These are phyloP conservation scores for Lithocarpus polystachyus DNA, from an alignment of 306 rosid genomes.

Conservation along the genomic window DNA sequence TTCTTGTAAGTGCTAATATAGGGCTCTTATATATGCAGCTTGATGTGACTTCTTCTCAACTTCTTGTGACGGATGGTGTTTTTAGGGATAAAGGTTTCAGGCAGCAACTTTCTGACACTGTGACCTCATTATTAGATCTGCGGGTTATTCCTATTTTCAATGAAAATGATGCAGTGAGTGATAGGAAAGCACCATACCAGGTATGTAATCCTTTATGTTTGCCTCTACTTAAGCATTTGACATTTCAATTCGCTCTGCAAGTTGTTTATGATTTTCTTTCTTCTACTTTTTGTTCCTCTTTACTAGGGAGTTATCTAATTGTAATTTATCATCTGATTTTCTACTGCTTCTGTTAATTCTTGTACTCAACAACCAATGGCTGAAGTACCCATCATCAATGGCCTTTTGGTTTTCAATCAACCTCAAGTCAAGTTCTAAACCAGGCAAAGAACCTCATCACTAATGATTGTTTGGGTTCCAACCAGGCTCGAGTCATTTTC, in stretches of 20 bases:
- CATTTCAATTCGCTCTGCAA: neutral
- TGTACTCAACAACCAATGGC: neutral
- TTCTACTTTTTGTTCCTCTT: neutral
- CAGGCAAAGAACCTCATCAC: neutral
- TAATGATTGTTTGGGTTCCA: neutral
- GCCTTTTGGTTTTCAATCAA: neutral
- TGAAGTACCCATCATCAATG: neutral
- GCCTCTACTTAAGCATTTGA: neutral
- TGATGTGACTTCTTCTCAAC: slow-evolving; percentile 90
- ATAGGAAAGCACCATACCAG: slow-evolving; percentile 80
- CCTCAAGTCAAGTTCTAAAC: neutral
- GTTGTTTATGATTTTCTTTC: neutral
- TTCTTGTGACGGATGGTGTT: slow-evolving; percentile 80
- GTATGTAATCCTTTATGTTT: slow-evolving; percentile 32
- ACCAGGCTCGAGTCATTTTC: neutral
- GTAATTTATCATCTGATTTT: neutral
- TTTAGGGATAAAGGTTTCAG: slow-evolving; percentile 65
- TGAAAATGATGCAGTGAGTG: slow-evolving; percentile 91
- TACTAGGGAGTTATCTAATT: neutral
- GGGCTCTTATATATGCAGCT: slow-evolving; percentile 53
- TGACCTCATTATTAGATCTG: slow-evolving; percentile 50
- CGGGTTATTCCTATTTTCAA: slow-evolving; percentile 87
- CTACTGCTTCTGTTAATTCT: neutral
- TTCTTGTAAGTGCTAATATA: slow-evolving; percentile 24
- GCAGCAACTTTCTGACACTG: slow-evolving; percentile 76